Conservation (phyloP, 2,329 filamentous ascomycete genomes). For the Zarea fungicola region DNA sequence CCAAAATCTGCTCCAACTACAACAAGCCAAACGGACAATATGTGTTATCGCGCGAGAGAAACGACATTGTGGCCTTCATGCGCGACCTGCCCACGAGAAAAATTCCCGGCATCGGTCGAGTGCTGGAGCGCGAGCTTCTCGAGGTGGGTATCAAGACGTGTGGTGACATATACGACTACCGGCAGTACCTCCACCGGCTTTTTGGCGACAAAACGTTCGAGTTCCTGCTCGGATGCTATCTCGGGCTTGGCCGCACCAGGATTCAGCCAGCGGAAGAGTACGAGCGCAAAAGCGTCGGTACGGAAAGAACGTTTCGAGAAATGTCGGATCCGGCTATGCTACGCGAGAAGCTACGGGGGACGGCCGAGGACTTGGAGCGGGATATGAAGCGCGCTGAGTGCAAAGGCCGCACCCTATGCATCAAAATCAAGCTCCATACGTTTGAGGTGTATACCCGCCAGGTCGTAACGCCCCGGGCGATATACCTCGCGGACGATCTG, state of each 20-base stretch:
- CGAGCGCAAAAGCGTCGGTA: conserved; percentile 89
- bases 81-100: conserved; percentile 76
- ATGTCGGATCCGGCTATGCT: conserved; percentile 64
- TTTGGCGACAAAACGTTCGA: conserved; percentile 90
- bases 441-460: conserved; percentile 90
- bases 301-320: conserved; percentile 85
- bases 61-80: conserved; percentile 81
- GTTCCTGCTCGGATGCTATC: conserved; percentile 77
- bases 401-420: conserved; percentile 82
- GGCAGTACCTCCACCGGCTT: conserved; percentile 67
- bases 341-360: conserved; percentile 70
- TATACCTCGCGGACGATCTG: conserved; percentile 71
- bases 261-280: conserved; percentile 85
- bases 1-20: conserved; percentile 91
- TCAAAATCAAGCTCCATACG: conserved; percentile 92
- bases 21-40: conserved; percentile 98
- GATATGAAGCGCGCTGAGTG: conserved; percentile 75
- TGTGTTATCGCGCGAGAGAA: conserved; percentile 64
- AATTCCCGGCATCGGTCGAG: conserved; percentile 90
- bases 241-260: conserved; percentile 80
- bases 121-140: conserved; percentile 84
- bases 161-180: conserved; percentile 75
- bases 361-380: conserved; percentile 79
- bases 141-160: conserved; percentile 85
- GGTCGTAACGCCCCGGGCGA: conserved; percentile 64